These are phyloP conservation scores for Fraxinus latifolia DNA, from an alignment of 305 asterid species.

Conservation along the genomic window DNA sequence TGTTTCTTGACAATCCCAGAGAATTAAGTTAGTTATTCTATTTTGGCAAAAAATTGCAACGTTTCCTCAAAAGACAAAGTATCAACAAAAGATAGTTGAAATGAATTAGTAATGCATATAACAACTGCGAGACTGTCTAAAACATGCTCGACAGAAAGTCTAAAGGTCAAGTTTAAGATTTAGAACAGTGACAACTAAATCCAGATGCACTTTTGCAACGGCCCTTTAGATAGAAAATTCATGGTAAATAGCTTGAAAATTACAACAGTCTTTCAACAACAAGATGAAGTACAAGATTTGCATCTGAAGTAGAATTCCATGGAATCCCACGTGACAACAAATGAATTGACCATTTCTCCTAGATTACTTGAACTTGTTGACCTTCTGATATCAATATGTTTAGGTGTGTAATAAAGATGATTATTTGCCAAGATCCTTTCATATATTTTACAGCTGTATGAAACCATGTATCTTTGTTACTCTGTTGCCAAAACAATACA, in stretches of 20 bases:
- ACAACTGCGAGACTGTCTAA: background rate
- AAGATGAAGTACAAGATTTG: background rate
- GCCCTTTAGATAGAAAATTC: background rate
- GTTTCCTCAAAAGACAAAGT: background rate
- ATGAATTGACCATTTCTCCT: background rate
- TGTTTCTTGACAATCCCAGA: background rate
- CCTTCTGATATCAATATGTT: background rate
- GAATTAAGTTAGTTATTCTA: background rate
- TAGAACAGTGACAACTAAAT: background rate
- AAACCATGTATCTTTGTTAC: background rate
- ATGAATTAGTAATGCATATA: background rate
- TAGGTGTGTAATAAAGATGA: background rate
- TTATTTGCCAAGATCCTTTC: background rate
- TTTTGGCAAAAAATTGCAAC: background rate
- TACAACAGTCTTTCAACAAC: background rate
- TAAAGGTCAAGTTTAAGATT: background rate
- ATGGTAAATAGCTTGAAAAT: background rate
- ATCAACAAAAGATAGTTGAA: background rate
- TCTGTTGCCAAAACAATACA: background rate
- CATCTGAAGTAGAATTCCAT: background rate
- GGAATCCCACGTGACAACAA: background rate
- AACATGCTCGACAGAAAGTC: background rate
- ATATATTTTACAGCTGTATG: background rate
- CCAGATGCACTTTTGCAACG: background rate
- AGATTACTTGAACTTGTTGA: background rate